Percentiles rank a stretch among this genome's conserved stretches.
Evolutionary conservation across 2,329 filamentous ascomycete genomes (phyloP).

Genomic region (Ceratocystiopsis minuta): DNA sequence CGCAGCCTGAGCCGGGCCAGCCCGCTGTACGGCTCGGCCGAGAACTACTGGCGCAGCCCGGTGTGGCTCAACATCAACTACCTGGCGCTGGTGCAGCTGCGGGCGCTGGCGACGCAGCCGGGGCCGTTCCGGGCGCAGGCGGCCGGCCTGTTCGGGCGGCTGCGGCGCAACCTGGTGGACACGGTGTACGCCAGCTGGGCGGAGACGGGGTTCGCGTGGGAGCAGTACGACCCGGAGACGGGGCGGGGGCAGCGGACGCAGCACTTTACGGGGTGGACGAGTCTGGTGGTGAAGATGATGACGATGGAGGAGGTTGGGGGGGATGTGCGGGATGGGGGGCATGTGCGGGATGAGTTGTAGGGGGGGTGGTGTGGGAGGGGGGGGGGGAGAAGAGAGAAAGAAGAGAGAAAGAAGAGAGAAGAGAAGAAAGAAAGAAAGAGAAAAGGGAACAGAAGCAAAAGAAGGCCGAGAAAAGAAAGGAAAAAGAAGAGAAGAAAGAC

Average conservation of each 20-base stretch:
- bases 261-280: slow-evolving; percentile 99
- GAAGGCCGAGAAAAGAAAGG: too few relatives aligned
- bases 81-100: slow-evolving; percentile 58
- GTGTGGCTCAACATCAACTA: slow-evolving; percentile 98
- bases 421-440: background rate
- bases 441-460: background rate
- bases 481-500: too few relatives aligned
- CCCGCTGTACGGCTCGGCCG: slow-evolving; percentile 67
- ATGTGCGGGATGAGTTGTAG: slow-evolving; percentile 30
- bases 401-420: background rate
- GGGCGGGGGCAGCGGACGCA: slow-evolving; percentile 88
- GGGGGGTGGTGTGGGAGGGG: too few relatives aligned
- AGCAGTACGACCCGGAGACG: slow-evolving; percentile 91
- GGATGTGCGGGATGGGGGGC: slow-evolving; percentile 23
- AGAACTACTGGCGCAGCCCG: slow-evolving; percentile 95
- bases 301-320: slow-evolving; percentile 56
- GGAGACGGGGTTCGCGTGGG: slow-evolving; percentile 91
- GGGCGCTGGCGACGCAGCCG: slow-evolving; percentile 51
- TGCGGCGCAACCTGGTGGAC: slow-evolving; percentile 71
- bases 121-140: slow-evolving; percentile 50
- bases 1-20: slow-evolving; percentile 74
- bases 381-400: slow-evolving; percentile 15
- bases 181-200: slow-evolving; percentile 81
- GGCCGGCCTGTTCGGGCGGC: slow-evolving; percentile 51
- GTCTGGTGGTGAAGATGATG: slow-evolving; percentile 94